Conservation (phyloP, 192 early-diverging fungal genomes). For the Phlyctochytrium planicorne region DNA sequence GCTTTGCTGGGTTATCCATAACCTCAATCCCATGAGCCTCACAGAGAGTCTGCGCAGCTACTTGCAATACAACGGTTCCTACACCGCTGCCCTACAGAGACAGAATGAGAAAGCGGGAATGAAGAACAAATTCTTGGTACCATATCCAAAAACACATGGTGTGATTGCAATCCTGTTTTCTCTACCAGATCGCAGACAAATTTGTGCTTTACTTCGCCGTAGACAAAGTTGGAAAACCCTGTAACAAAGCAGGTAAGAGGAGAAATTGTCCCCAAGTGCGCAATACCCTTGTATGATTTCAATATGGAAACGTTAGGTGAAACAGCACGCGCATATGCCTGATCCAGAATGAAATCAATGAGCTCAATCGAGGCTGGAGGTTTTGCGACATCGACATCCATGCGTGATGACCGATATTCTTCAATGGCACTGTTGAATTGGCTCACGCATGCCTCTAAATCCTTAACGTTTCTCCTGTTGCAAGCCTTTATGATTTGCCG, state of each 20-base stretch:
- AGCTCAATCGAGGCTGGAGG: conserved; percentile 58
- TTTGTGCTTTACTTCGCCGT: conserved; percentile 88
- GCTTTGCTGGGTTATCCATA: conserved; percentile 76
- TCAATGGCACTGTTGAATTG: conserved; percentile 63
- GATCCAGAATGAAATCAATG: conserved; percentile 81
- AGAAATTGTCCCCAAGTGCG: conserved; percentile 29
- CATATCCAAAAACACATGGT: conserved; percentile 87
- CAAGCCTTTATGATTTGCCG: conserved; percentile 76
- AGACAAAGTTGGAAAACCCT: conserved; percentile 93
- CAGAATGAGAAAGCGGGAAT: not conserved
- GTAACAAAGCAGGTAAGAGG: not conserved
- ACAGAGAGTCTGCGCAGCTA: conserved; percentile 85
- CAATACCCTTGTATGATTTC: conserved; percentile 67
- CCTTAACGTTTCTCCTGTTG: conserved; percentile 64
- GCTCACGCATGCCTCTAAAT: conserved; percentile 65
- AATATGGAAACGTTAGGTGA: conserved; percentile 71
- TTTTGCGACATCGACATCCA: conserved; percentile 33
- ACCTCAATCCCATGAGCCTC: conserved; percentile 86
- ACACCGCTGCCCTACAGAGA: conserved; percentile 69
- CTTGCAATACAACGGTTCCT: conserved; percentile 95
- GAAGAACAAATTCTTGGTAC: conserved; percentile 33
- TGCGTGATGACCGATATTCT: conserved; percentile 7
- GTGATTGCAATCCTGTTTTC: conserved; percentile 58
- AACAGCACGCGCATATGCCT: conserved; percentile 86
- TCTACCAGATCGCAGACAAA: conserved; percentile 82